Conservation (phyloP, 2,329 filamentous ascomycete species). For the Venturia asperata region DNA sequence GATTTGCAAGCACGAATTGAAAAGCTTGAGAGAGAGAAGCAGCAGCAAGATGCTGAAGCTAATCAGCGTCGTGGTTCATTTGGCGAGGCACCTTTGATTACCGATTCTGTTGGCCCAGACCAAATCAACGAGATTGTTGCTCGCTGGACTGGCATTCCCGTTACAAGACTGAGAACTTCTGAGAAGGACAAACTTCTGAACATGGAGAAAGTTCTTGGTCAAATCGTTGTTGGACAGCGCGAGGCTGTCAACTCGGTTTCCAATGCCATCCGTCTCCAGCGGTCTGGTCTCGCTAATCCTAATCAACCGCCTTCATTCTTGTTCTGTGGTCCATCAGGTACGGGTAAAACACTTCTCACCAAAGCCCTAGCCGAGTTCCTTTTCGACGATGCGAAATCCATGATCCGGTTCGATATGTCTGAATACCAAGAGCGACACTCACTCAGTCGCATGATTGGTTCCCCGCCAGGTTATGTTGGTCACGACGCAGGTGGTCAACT, state of each 20-base stretch:
- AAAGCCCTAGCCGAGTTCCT: constrained; percentile 97
- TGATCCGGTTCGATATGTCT: constrained; percentile 99
- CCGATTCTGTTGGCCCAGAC: constrained; percentile 89
- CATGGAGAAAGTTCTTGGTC: constrained; percentile 82
- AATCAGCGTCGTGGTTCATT: constrained; percentile 50
- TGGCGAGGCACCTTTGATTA: constrained; percentile 64
- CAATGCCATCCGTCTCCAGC: constrained; percentile 90
- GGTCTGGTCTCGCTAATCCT: constrained; percentile 88
- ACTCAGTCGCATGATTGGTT: constrained; percentile 94
- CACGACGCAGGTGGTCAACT: constrained; percentile 94
- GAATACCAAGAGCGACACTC: constrained; percentile 98
- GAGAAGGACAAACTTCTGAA: constrained; percentile 98
- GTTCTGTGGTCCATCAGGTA: constrained; percentile 97
- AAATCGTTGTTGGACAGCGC: constrained; percentile 85
- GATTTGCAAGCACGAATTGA: constrained; percentile 79
- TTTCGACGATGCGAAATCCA: constrained; percentile 92
- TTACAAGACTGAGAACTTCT: constrained; percentile 85
- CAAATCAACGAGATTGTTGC: constrained; percentile 99
- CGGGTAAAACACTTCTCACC: constrained; percentile 93
- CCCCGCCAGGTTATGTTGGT: constrained; percentile 92
- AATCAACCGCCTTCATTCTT: constrained; percentile 97
- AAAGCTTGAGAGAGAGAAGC: constrained; percentile 72
- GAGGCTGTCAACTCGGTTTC: constrained; percentile 90
- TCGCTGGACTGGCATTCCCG: constrained; percentile 96
- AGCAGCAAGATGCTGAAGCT: constrained; percentile 64